These are phyloP conservation scores for Ziziphus jujuba DNA, from an alignment of 306 rosid species.

Conservation along the genomic window DNA sequence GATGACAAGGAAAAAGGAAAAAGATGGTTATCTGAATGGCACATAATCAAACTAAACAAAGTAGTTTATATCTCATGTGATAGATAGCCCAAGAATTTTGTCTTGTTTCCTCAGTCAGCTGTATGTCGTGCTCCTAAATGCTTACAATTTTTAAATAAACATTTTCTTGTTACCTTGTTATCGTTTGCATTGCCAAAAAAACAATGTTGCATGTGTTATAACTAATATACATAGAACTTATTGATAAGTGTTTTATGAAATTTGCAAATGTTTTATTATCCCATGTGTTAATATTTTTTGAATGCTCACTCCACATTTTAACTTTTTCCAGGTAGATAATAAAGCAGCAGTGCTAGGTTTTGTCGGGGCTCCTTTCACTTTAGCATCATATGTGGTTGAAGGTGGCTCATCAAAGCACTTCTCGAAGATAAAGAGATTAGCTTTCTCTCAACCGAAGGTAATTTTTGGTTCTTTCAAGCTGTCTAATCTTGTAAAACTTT, in stretches of 20 bases:
- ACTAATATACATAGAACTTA: neutral
- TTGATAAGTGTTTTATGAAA: neutral
- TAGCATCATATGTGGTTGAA: conserved; percentile 96
- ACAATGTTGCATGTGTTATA: neutral
- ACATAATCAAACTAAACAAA: too few species aligned
- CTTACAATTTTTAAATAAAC: neutral
- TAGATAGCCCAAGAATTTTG: too few species aligned
- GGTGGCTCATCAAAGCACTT: conserved; percentile 98
- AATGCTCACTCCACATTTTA: conserved; percentile 10
- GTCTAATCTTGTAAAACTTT: neutral
- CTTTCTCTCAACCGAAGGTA: conserved; percentile 59
- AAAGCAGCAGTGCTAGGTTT: conserved; percentile 93
- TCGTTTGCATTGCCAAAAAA: neutral
- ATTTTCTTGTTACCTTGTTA: neutral
- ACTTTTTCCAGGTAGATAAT: conserved; percentile 72
- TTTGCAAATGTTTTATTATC: neutral
- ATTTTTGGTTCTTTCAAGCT: conserved; percentile 1
- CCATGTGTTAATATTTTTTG: conserved; percentile 9
- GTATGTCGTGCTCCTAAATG: neutral
- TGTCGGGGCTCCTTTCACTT: conserved; percentile 96
- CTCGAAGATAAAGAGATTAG: conserved; percentile 55
- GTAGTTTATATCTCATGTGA: too few species aligned
- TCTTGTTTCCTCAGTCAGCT: too few species aligned
- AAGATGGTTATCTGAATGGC: too few species aligned
- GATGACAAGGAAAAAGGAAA: too few species aligned